Conservation (phyloP, 768 basidiomycete genomes). For the Jaapia argillacea region DNA sequence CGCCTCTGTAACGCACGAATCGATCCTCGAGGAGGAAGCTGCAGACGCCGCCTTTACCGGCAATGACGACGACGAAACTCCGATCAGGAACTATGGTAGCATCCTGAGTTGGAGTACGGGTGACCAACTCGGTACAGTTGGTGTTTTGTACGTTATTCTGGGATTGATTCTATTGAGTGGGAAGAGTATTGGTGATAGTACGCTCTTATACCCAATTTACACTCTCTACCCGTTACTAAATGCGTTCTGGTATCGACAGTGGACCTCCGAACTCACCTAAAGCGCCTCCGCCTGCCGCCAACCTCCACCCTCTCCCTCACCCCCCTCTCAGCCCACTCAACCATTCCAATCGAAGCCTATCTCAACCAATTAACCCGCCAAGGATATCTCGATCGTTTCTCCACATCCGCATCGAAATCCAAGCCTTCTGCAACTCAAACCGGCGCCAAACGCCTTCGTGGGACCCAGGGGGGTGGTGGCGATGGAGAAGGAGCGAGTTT, state of each 20-base stretch:
- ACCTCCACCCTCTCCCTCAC: conserved; percentile 40
- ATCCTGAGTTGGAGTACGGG: conserved; percentile 63
- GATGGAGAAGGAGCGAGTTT: conserved; percentile 31
- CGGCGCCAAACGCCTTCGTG: conserved; percentile 45
- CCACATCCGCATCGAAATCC: conserved; percentile 40
- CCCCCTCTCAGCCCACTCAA: conserved; percentile 36
- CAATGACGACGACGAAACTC: conserved; percentile 35
- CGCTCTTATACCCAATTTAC: conserved; percentile 18
- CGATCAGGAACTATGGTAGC: conserved; percentile 46
- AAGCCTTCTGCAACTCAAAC: conserved; percentile 16
- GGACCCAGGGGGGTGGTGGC: conserved; percentile 28
- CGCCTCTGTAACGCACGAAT: conserved; percentile 40
- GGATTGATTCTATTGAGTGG: conserved; percentile 80
- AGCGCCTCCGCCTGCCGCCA: conserved; percentile 53
- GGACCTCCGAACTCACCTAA: conserved; percentile 62
- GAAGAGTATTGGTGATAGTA: conserved; percentile 64
- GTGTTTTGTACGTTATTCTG: conserved; percentile 74
- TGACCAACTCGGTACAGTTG: conserved; percentile 60
- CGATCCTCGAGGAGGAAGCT: conserved; percentile 30
- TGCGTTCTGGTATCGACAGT: conserved; percentile 39
- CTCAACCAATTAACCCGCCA: conserved; percentile 57
- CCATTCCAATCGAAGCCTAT: conserved; percentile 52
- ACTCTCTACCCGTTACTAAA: background rate
- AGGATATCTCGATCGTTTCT: conserved; percentile 67
- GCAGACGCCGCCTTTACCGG: conserved; percentile 41